These are phyloP conservation scores for Mycosarcoma maydis DNA, from an alignment of 1,284 basidiomycete species.

Conservation along the genomic window DNA sequence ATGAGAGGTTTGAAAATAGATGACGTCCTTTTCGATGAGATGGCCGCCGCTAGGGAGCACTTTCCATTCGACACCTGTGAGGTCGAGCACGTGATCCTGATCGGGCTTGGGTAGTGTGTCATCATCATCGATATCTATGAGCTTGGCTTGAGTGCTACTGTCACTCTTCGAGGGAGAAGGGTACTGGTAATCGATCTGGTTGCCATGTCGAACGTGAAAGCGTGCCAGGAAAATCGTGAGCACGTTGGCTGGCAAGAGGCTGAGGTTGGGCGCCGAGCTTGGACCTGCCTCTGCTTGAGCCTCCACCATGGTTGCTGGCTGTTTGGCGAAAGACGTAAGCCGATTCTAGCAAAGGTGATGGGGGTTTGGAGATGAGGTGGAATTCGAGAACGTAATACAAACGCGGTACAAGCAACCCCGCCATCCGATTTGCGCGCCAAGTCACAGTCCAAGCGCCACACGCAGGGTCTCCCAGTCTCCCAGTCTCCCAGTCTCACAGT, in stretches of 20 bases:
- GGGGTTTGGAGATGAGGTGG: no score
- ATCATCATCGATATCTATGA: conserved; percentile 24
- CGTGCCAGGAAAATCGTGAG: conserved; percentile 49
- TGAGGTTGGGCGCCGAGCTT: conserved; percentile 23
- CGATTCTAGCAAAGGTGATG: no score
- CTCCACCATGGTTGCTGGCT: neutral
- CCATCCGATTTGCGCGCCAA: no score
- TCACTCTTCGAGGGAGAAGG: conserved; percentile 10
- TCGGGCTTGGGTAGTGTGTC: neutral
- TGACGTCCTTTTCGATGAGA: conserved; percentile 43
- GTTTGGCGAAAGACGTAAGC: no score
- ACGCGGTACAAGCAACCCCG: no score
- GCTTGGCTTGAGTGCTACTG: conserved; percentile 2
- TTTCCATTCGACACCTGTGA: conserved; percentile 55
- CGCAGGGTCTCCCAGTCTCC: no score
- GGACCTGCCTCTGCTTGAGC: conserved; percentile 19
- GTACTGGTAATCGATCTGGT: conserved; percentile 50
- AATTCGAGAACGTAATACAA: no score
- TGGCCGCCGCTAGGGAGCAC: conserved; percentile 56
- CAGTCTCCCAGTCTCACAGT: no score
- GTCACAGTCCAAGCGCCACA: no score
- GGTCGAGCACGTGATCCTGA: conserved; percentile 6
- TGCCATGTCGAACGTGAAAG: conserved; percentile 53
- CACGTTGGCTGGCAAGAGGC: conserved; percentile 41
- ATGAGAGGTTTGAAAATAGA: conserved; percentile 42